These are phyloP conservation scores for Rubroshorea leprosula DNA, from an alignment of 345 rosid species.

Conservation along the genomic window DNA sequence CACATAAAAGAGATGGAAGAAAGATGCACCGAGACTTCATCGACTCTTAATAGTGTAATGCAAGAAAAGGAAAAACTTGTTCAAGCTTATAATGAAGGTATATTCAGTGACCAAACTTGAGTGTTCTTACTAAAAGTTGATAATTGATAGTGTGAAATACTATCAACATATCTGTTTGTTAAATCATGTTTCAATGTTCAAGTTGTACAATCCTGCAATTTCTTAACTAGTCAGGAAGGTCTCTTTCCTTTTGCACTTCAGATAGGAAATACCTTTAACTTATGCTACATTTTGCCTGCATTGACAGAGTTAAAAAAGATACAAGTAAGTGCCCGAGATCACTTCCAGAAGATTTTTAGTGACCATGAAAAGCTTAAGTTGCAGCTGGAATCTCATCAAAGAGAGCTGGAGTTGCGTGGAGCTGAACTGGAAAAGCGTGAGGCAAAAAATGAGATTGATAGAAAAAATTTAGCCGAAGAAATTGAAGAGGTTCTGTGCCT, in stretches of 20 bases:
- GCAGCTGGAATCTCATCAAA: conserved; percentile 69
- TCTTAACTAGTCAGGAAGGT: neutral
- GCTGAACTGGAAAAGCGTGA: conserved; percentile 73
- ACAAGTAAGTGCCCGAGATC: conserved; percentile 66
- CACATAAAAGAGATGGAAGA: conserved; percentile 51
- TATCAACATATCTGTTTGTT: neutral
- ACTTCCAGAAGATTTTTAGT: conserved; percentile 64
- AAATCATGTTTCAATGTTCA: neutral
- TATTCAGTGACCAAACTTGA: neutral
- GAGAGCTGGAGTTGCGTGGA: conserved; percentile 65
- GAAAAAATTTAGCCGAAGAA: conserved; percentile 56
- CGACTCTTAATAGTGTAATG: conserved; percentile 38
- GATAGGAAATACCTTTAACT: neutral
- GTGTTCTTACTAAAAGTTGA: conserved; percentile 1
- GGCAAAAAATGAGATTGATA: conserved; percentile 76
- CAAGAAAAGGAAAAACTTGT: conserved; percentile 76
- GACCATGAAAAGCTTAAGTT: conserved; percentile 82
- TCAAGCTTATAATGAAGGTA: conserved; percentile 78
- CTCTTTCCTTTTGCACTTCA: neutral
- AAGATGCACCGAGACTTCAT: conserved; percentile 51
- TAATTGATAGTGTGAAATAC: conserved; percentile 5
- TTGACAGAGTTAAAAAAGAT: conserved; percentile 70
- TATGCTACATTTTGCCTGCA: conserved; percentile 11
- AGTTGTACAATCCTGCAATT: neutral
- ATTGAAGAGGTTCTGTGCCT: conserved; percentile 52